These are phyloP conservation scores for Debaryomyces sp. DNA, from an alignment of 1,139 yeast genomes.

Conservation along the genomic window DNA sequence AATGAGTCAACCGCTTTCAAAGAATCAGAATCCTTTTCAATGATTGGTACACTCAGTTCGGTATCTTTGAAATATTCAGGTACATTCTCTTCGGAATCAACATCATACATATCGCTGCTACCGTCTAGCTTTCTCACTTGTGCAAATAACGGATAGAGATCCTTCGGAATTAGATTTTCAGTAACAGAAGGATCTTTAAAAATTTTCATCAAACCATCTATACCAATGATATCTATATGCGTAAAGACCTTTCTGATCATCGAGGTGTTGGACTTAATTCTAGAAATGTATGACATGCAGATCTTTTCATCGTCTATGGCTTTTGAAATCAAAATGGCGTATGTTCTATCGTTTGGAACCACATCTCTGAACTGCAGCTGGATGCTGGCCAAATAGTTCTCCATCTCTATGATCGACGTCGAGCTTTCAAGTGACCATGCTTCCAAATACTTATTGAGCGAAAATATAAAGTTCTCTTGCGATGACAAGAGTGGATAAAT, in stretches of 20 bases:
- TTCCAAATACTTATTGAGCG: slow-evolving; percentile 43
- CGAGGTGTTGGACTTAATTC: slow-evolving; percentile 8
- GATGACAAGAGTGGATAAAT: slow-evolving; percentile 47
- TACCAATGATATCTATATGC: slow-evolving; percentile 71
- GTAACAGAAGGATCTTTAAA: slow-evolving; percentile 29
- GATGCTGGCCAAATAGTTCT: slow-evolving; percentile 30
- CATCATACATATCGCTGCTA: slow-evolving; percentile 14
- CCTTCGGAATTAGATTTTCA: slow-evolving; percentile 37
- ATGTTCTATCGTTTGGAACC: slow-evolving; percentile 47
- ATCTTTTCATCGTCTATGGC: slow-evolving; percentile 23
- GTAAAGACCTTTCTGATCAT: slow-evolving; percentile 46
- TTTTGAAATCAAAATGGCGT: slow-evolving; percentile 41
- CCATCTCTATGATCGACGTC: slow-evolving; percentile 29
- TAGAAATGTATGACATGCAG: slow-evolving; percentile 11
- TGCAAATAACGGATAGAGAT: slow-evolving; percentile 32
- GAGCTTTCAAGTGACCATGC: slow-evolving; percentile 33
- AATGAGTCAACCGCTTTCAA: slow-evolving; percentile 74
- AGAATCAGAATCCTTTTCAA: slow-evolving; percentile 57
- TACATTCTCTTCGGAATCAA: slow-evolving; percentile 16
- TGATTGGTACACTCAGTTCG: slow-evolving; percentile 28
- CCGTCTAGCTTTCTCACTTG: slow-evolving; percentile 22
- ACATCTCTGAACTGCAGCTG: slow-evolving; percentile 31
- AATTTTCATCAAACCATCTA: slow-evolving; percentile 55
- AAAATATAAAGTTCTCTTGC: slow-evolving; percentile 35
- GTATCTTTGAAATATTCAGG: slow-evolving; percentile 34